These are phyloP conservation scores for Periglandula ipomoeae DNA, from an alignment of 2,329 filamentous ascomycete genomes.

Conservation along the genomic window DNA sequence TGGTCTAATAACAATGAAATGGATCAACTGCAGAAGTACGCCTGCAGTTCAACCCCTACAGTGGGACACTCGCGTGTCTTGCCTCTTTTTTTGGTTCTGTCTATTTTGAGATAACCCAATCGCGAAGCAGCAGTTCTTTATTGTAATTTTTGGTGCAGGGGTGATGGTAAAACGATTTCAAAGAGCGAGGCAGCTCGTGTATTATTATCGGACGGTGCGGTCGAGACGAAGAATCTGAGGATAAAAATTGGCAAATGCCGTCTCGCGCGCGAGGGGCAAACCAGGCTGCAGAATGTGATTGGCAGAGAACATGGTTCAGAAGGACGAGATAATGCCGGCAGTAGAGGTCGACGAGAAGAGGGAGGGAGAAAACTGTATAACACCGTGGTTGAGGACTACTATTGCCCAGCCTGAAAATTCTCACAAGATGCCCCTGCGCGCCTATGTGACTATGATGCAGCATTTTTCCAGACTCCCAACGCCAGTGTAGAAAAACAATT, in stretches of 20 bases:
- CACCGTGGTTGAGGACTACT: not conserved
- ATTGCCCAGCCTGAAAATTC: not conserved
- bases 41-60: too few species aligned
- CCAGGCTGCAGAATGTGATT: too few species aligned
- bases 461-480: conserved; percentile 14
- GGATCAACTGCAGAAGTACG: not conserved
- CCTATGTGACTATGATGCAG: not conserved
- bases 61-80: not conserved
- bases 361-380: not conserved
- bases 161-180: not conserved
- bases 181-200: not conserved
- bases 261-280: too few species aligned
- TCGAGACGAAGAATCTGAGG: not conserved
- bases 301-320: too few species aligned
- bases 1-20: not conserved
- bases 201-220: not conserved
- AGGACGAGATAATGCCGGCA: not conserved
- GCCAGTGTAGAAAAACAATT: conserved; percentile 13
- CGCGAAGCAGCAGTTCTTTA: not conserved
- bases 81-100: not conserved
- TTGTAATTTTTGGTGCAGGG: not conserved
- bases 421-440: not conserved
- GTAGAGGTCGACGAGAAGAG: not conserved
- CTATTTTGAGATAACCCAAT: not conserved
- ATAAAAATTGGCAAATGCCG: too few species aligned